Evolutionary conservation across 2,329 filamentous ascomycete species (phyloP).

Genomic region (Penicillium sumatraense): DNA sequence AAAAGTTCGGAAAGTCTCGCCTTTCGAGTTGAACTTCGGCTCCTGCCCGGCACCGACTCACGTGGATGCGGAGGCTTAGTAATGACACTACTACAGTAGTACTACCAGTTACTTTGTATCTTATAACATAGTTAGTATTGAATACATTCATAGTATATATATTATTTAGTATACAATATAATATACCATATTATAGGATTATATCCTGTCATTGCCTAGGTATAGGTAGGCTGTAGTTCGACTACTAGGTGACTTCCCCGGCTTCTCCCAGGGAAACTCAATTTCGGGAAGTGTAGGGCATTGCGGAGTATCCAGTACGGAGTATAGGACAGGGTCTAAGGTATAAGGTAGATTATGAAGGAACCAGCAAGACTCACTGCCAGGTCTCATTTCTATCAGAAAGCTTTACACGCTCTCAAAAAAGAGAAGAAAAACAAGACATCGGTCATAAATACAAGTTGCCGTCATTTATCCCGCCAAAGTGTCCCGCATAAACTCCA

Average conservation of each 20-base stretch:
- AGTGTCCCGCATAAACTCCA: conserved; percentile 18
- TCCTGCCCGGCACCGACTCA: conserved; percentile 23
- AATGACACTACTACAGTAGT: no score
- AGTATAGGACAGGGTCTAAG: no score
- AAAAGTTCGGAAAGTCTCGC: conserved; percentile 31
- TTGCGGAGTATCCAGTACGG: no score
- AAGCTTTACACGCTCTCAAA: background rate
- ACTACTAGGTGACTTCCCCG: no score
- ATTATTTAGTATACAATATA: no score
- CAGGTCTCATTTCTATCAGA: conserved; percentile 11
- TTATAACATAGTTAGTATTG: no score
- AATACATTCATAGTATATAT: no score
- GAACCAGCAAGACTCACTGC: background rate
- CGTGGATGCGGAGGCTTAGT: conserved; percentile 31
- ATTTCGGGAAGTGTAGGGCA: background rate
- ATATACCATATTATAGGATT: no score
- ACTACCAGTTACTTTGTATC: no score
- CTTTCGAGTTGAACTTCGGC: conserved; percentile 29
- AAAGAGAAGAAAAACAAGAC: background rate
- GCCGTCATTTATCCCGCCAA: conserved; percentile 14
- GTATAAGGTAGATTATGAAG: no score
- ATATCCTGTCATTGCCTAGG: no score
- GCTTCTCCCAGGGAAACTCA: background rate
- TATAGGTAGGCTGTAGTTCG: background rate
- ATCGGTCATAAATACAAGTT: conserved; percentile 17